Evolutionary conservation across 2,329 filamentous ascomycete species (phyloP).

Genomic region (Penicillium sp.): DNA sequence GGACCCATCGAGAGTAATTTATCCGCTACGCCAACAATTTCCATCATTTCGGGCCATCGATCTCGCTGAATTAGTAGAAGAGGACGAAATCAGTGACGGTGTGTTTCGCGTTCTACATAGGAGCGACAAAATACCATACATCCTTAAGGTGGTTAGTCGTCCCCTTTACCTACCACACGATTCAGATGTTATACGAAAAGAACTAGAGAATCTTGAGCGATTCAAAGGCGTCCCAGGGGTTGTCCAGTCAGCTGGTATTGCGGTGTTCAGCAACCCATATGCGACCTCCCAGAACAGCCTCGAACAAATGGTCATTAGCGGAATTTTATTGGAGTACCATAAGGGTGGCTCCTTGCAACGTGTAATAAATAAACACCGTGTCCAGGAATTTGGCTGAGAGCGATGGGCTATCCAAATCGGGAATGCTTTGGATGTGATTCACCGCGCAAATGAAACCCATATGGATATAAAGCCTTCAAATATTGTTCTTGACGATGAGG

Average conservation of each 20-base stretch:
- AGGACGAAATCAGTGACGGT: slow-evolving; percentile 15
- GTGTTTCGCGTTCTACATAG: slow-evolving; percentile 16
- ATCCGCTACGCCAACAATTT: slow-evolving; percentile 13
- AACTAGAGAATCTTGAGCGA: slow-evolving; percentile 21
- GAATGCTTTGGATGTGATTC: slow-evolving; percentile 13
- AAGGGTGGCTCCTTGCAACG: slow-evolving; percentile 17
- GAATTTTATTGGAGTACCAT: slow-evolving; percentile 21
- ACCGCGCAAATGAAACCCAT: slow-evolving; percentile 16
- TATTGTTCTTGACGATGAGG: slow-evolving; percentile 17
- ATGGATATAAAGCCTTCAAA: slow-evolving; percentile 25
- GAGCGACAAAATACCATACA: slow-evolving; percentile 6
- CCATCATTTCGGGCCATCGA: slow-evolving; percentile 15
- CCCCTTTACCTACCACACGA: slow-evolving; percentile 18
- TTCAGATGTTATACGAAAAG: slow-evolving; percentile 17
- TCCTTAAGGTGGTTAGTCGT: slow-evolving; percentile 20
- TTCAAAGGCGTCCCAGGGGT: slow-evolving; percentile 18
- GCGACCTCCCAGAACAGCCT: slow-evolving; percentile 7
- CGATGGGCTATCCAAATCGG: slow-evolving; percentile 22
- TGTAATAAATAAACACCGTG: slow-evolving; percentile 8
- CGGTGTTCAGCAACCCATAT: slow-evolving; percentile 19
- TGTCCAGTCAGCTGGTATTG: slow-evolving; percentile 17
- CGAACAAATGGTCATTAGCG: slow-evolving; percentile 15
- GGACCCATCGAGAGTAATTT: slow-evolving; percentile 14
- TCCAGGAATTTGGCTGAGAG: slow-evolving; percentile 15
- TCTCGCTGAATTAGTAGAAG: slow-evolving; percentile 8